Evolutionary conservation across 2,329 filamentous ascomycete genomes (phyloP), one percentile per base, ranked within the genome.

Genomic region (Botryosphaeria dothidea): DNA sequence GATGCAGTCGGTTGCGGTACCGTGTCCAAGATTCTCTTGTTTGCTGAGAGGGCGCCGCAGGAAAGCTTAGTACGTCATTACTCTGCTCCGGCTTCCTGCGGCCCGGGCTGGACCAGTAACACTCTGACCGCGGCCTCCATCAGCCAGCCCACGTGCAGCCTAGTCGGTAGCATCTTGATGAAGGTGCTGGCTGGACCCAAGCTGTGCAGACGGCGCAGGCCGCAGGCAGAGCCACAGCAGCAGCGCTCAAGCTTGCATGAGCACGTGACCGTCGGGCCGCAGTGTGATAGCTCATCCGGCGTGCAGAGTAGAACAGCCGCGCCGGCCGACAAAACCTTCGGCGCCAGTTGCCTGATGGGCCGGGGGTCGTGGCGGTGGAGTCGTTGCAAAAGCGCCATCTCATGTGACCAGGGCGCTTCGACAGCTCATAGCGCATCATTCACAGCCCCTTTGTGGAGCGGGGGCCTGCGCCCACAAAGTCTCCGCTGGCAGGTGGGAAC

Each of bases 391-490:
- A 60, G 56, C 56, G 56, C 56, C 56, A 60, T 46, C 56, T 60
- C 56, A 60, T 60, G 56, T 60, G 56, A 60, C 36, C 54, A n/a
- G 54, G 54, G 54, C 54, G 54, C 54, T 45, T 58, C 56, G 56
- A 45, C 38, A 58, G 56, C 56, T 43, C 56, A 45, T 17, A 38
- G 36, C 54, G 19, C 27, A 31, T 31, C 31, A 9, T 36, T 4
- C n/a, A 31, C 41, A 60, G 56, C 56, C 56, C 56, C 56, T 46
- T 60, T 34, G 46, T 34, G 34, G 36, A 27, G 51, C 34, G 51
- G 31, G 9, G 54, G 54, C 38, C 52, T 36, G 17, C 38, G 38
- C 46, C 56, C 56, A 60, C 56, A 41, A 13, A 29, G 43, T 60
- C 41, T 60, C 56, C 56, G 56, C 56, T 60, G 56, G 56, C 56